Evolutionary conservation across 2,329 filamentous ascomycete species (phyloP).

Genomic region (Ophiostoma sp.): DNA sequence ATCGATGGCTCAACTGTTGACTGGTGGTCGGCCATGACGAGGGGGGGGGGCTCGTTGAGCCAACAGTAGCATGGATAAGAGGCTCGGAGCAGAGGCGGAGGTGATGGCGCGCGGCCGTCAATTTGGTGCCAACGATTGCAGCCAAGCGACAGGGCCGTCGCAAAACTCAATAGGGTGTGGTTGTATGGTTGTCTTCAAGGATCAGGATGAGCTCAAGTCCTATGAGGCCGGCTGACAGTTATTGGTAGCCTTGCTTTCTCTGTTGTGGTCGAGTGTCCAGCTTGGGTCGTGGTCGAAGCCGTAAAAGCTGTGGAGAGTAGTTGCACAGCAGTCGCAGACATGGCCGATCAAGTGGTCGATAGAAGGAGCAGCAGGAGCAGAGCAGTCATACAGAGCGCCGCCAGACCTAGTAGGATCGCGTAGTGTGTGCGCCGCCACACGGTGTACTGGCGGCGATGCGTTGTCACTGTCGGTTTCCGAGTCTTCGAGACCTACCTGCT

Average conservation of each 20-base stretch:
- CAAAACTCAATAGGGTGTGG: too few species aligned
- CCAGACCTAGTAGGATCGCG: neutral
- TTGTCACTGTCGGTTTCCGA: neutral
- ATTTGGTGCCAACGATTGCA: too few species aligned
- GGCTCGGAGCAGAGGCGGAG: too few species aligned
- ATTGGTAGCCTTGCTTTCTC: neutral
- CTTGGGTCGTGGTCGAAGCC: neutral
- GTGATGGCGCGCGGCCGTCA: too few species aligned
- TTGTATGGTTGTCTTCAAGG: neutral
- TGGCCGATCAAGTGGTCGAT: too few species aligned
- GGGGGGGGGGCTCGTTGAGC: too few species aligned
- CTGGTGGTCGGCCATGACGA: too few species aligned
- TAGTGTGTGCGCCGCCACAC: neutral
- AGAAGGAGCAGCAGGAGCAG: neutral
- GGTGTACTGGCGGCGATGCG: neutral
- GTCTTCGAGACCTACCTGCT: conserved; percentile 10
- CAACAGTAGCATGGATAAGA: too few species aligned
- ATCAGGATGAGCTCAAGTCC: neutral
- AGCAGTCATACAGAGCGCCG: neutral
- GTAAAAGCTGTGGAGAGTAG: too few species aligned
- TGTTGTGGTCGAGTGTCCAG: neutral
- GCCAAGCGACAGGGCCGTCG: too few species aligned
- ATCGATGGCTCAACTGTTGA: too few species aligned
- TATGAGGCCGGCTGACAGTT: neutral
- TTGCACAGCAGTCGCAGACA: neutral